These are phyloP conservation scores for Globisporangium carolinianum DNA, from an alignment of 352 stramenopile genomes.

Conservation along the genomic window DNA sequence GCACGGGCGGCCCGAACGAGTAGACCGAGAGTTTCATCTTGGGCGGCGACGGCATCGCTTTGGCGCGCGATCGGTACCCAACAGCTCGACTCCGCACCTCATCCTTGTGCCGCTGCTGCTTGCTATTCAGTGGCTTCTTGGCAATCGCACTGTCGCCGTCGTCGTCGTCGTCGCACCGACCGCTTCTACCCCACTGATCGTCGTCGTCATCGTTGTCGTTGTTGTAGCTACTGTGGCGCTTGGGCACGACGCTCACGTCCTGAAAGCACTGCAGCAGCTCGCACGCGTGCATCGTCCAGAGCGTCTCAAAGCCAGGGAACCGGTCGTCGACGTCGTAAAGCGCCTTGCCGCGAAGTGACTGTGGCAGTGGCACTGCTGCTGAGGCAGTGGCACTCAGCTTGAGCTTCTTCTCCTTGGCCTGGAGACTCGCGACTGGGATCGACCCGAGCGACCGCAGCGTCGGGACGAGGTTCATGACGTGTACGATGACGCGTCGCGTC, in stretches of 20 bases:
- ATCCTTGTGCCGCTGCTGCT: slow-evolving; percentile 62
- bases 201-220: slow-evolving; percentile 11
- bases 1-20: slow-evolving; percentile 37
- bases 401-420: slow-evolving; percentile 52
- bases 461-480: slow-evolving; percentile 74
- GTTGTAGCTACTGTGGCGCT: slow-evolving; percentile 13
- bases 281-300: slow-evolving; percentile 57
- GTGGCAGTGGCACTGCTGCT: not conserved
- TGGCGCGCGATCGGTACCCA: slow-evolving; percentile 47
- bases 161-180: slow-evolving; percentile 17
- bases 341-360: slow-evolving; percentile 16
- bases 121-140: slow-evolving; percentile 31
- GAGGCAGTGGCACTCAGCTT: not conserved
- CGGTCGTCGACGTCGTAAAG: slow-evolving; percentile 37
- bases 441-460: slow-evolving; percentile 54
- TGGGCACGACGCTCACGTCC: slow-evolving; percentile 17
- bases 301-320: slow-evolving; percentile 20
- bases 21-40: slow-evolving; percentile 46
- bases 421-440: slow-evolving; percentile 32
- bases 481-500: slow-evolving; percentile 58
- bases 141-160: slow-evolving; percentile 15
- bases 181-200: slow-evolving; percentile 9
- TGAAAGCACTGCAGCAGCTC: slow-evolving; percentile 46
- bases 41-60: slow-evolving; percentile 44
- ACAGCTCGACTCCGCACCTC: slow-evolving; percentile 58